A percentile compares a stretch with the other conserved stretches of the same genome.
Evolutionary conservation across 176 grass and related monocot genomes (phyloP).

Genomic region (Cenchrus fungigraminus): DNA sequence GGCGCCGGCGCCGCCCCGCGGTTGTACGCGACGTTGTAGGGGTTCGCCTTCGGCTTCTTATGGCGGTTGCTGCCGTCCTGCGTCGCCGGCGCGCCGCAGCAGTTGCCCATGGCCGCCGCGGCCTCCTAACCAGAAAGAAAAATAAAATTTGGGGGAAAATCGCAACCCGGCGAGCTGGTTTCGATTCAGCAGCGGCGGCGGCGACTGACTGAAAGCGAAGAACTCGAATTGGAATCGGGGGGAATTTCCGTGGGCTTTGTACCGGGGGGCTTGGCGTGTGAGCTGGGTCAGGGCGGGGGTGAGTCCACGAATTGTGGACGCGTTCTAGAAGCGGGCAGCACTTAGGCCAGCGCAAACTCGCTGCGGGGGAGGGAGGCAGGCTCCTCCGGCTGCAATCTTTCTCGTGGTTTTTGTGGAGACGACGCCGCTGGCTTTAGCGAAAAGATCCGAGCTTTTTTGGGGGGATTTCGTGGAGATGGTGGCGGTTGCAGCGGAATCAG

Average conservation of each 20-base stretch:
- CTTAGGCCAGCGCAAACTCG: neutral
- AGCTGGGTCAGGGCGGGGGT: constrained; percentile 26
- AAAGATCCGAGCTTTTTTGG: constrained; percentile 10
- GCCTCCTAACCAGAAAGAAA: neutral
- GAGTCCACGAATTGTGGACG: constrained; percentile 48
- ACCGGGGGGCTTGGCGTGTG: constrained; percentile 33
- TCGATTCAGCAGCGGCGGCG: constrained; percentile 37
- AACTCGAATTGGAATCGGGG: constrained; percentile 1
- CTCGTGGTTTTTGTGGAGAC: neutral
- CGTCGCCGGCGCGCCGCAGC: constrained; percentile 56
- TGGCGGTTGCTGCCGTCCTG: constrained; percentile 23
- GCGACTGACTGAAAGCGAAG: neutral
- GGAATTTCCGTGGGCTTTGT: constrained; percentile 33
- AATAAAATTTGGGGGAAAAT: neutral
- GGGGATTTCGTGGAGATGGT: constrained; percentile 9
- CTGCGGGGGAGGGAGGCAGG: neutral
- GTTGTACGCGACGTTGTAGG: constrained; percentile 56
- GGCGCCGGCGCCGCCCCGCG: neutral
- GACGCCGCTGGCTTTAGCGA: neutral
- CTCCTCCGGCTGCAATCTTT: constrained; percentile 11
- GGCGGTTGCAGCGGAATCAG: constrained; percentile 9
- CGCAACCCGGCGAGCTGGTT: neutral
- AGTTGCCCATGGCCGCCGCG: constrained; percentile 61
- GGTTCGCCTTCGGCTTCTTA: constrained; percentile 43
- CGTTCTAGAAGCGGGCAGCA: constrained; percentile 35